phyloP scores from a whole-genome alignment of 1,284 basidiomycete species.

The Leccinum griseonigrum region DNA sequence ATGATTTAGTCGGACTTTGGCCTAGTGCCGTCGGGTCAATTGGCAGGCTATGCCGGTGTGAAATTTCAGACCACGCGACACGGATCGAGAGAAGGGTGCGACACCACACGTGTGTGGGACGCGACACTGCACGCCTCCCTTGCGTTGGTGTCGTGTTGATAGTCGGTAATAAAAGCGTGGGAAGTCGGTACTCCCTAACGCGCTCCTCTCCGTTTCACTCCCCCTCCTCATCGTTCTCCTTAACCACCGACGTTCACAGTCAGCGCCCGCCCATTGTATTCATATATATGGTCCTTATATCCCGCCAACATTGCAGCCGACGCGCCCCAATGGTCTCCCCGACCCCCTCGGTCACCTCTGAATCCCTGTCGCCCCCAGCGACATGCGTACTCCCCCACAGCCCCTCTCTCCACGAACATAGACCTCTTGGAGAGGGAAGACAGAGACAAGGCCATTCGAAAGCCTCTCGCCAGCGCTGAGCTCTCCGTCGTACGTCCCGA shows the following conservation, averaged over 20 bases:
- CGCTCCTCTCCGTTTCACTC: constrained; percentile 37
- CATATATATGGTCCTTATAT: constrained; percentile 15
- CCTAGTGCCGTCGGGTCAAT: constrained; percentile 20
- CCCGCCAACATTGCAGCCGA: constrained; percentile 17
- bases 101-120: not conserved
- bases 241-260: not conserved
- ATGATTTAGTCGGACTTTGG: constrained; percentile 25
- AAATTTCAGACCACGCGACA: constrained; percentile 16
- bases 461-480: constrained; percentile 72
- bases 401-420: constrained; percentile 38
- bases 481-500: constrained; percentile 63
- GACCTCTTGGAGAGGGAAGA: constrained; percentile 49
- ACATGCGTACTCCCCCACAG: constrained; percentile 51
- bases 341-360: constrained; percentile 71
- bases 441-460: constrained; percentile 63
- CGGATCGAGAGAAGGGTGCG: constrained; percentile 2
- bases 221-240: not conserved
- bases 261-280: constrained; percentile 2
- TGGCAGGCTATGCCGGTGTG: constrained; percentile 15
- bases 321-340: constrained; percentile 67
- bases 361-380: constrained; percentile 72
- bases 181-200: constrained; percentile 36
- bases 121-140: constrained; percentile 5
- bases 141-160: constrained; percentile 15
- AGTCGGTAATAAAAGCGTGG: no score